phyloP scores from a whole-genome alignment of 441 rosid genomes.

The Pelargonium exstipulatum region DNA sequence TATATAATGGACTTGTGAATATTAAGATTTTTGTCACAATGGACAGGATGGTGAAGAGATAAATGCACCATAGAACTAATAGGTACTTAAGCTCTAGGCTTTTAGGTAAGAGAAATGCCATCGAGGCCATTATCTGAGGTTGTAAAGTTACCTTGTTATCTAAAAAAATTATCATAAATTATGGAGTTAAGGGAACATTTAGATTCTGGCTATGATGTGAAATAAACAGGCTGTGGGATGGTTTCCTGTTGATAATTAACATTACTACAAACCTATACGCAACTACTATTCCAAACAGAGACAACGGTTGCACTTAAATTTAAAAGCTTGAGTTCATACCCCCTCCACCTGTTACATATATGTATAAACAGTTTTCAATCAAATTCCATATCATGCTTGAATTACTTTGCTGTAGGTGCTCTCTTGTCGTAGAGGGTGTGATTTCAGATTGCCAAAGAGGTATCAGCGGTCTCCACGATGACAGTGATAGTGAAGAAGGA shows the following conservation, averaged over 20 bases:
- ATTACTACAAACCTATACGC: neutral
- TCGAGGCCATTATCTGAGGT: neutral
- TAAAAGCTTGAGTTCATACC: constrained; percentile 7
- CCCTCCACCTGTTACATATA: neutral
- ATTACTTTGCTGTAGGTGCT: constrained; percentile 45
- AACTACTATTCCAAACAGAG: neutral
- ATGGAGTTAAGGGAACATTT: neutral
- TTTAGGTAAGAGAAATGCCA: neutral
- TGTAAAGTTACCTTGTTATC: neutral
- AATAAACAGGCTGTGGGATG: neutral
- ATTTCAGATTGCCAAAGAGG: constrained; percentile 57
- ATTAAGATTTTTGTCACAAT: neutral
- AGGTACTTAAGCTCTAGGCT: neutral
- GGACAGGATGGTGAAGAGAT: neutral
- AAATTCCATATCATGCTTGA: constrained; percentile 3
- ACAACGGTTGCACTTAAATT: neutral
- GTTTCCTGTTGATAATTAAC: constrained; percentile 6
- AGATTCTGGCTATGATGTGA: constrained; percentile 1
- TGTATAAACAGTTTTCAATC: neutral
- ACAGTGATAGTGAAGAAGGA: constrained; percentile 71
- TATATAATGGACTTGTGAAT: neutral
- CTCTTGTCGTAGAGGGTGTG: constrained; percentile 57
- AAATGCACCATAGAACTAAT: neutral
- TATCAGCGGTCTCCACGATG: constrained; percentile 31
- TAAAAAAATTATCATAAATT: neutral